Conservation (phyloP, 2,329 filamentous ascomycete genomes). For the Mycosphaerelloides madeirae region DNA sequence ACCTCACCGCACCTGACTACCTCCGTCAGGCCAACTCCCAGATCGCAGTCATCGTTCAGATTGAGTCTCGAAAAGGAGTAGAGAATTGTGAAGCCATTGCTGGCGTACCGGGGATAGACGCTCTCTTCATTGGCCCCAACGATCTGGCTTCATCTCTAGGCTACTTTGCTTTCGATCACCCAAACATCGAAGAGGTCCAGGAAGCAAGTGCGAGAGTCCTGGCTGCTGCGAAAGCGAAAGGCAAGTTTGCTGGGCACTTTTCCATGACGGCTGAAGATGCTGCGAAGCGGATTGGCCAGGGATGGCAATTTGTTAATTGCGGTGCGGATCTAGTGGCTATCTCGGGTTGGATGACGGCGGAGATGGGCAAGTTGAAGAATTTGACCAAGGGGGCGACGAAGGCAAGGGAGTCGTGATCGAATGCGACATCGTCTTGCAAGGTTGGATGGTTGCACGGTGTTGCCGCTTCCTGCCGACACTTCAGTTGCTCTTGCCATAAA, state of each 20-base stretch:
- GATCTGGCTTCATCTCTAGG: slow-evolving; percentile 41
- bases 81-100: slow-evolving; percentile 44
- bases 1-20: slow-evolving; percentile 4
- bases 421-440: no score
- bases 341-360: slow-evolving; percentile 10
- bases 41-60: slow-evolving; percentile 46
- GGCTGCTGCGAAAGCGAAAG: slow-evolving; percentile 8
- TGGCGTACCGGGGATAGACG: slow-evolving; percentile 47
- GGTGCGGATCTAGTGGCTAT: slow-evolving; percentile 14
- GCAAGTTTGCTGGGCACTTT: slow-evolving; percentile 14
- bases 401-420: no score
- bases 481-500: no score
- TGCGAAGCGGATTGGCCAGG: slow-evolving; percentile 6
- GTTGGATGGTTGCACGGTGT: no score
- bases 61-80: slow-evolving; percentile 40
- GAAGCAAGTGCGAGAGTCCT: slow-evolving; percentile 11
- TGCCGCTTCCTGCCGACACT: no score
- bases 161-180: slow-evolving; percentile 13
- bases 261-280: slow-evolving; percentile 11
- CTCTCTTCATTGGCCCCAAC: slow-evolving; percentile 49
- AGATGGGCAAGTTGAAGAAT: slow-evolving; percentile 12
- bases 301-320: slow-evolving; percentile 16
- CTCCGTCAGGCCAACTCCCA: slow-evolving; percentile 41
- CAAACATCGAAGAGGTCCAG: slow-evolving; percentile 12
- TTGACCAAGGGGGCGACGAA: not conserved